These are phyloP conservation scores for Casuarina equisetifolia DNA, from an alignment of 306 rosid species.

Conservation along the genomic window DNA sequence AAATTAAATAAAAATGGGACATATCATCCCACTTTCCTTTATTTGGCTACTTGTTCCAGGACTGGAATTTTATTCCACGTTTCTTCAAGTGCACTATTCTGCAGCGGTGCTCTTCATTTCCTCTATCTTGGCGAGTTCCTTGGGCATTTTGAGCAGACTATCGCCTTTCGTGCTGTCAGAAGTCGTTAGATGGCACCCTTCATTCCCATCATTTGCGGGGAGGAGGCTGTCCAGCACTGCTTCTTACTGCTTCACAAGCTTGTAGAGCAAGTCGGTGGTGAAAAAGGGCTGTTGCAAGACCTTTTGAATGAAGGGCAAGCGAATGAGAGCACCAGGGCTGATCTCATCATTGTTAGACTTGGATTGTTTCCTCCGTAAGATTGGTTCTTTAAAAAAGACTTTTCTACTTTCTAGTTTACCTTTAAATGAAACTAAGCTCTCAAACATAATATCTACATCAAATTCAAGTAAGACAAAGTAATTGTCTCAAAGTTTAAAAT, in stretches of 20 bases:
- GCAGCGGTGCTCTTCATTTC: conserved; percentile 85
- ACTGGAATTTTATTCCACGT: conserved; percentile 63
- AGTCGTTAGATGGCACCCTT: conserved; percentile 55
- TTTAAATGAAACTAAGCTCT: too few relatives aligned
- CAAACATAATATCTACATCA: too few relatives aligned
- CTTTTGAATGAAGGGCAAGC: conserved; percentile 93
- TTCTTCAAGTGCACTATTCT: conserved; percentile 54
- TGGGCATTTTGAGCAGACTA: conserved; percentile 44
- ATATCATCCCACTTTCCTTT: conserved; percentile 25
- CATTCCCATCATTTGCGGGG: conserved; percentile 46
- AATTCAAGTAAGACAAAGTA: too few relatives aligned
- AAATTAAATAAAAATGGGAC: not conserved
- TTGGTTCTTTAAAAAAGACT: too few relatives aligned
- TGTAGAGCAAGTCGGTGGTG: conserved; percentile 87
- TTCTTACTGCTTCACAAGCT: conserved; percentile 96
- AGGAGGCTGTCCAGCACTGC: conserved; percentile 75
- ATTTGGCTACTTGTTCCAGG: conserved; percentile 71
- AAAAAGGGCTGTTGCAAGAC: conserved; percentile 95
- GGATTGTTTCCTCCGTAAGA: too few relatives aligned
- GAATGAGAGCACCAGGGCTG: conserved; percentile 78
- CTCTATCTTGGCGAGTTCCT: conserved; percentile 78
- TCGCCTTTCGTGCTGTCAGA: conserved; percentile 47
- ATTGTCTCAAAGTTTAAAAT: too few relatives aligned
- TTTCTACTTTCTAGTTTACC: too few relatives aligned
- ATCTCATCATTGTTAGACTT: too few relatives aligned